phyloP scores from a whole-genome alignment of 306 rosid species.

The Acacia acuminata region DNA sequence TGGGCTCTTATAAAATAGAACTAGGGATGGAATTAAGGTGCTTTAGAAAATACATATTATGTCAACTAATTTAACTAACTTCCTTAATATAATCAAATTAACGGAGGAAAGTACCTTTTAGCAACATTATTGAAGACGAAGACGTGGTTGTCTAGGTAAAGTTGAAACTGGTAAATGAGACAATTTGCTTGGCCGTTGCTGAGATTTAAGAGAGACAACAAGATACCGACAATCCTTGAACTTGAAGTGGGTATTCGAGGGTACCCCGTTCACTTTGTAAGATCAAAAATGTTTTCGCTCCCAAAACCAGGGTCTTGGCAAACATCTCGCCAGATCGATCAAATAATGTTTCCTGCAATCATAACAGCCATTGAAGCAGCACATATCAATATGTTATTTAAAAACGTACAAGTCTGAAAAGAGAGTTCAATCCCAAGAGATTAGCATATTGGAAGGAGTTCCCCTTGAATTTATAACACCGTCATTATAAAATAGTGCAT shows the following conservation, averaged over 20 bases:
- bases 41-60: too few species aligned
- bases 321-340: too few species aligned
- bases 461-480: too few species aligned
- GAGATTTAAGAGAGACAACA: conserved; percentile 21
- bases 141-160: neutral
- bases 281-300: conserved; percentile 15
- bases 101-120: neutral
- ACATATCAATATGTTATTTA: neutral
- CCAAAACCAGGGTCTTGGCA: conserved; percentile 24
- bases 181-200: conserved; percentile 14
- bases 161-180: conserved; percentile 23
- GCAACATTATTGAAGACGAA: neutral
- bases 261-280: neutral
- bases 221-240: neutral
- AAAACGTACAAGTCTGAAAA: too few species aligned
- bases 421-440: too few species aligned
- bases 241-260: neutral
- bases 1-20: too few species aligned
- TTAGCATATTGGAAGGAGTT: too few species aligned
- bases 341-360: too few species aligned
- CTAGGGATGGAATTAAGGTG: too few species aligned
- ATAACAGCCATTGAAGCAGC: neutral
- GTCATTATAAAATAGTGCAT: too few species aligned
- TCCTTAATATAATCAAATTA: too few species aligned
- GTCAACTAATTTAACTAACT: too few species aligned